phyloP scores from a whole-genome alignment of 208 protist genomes.

The Wallacemonas sp. region DNA sequence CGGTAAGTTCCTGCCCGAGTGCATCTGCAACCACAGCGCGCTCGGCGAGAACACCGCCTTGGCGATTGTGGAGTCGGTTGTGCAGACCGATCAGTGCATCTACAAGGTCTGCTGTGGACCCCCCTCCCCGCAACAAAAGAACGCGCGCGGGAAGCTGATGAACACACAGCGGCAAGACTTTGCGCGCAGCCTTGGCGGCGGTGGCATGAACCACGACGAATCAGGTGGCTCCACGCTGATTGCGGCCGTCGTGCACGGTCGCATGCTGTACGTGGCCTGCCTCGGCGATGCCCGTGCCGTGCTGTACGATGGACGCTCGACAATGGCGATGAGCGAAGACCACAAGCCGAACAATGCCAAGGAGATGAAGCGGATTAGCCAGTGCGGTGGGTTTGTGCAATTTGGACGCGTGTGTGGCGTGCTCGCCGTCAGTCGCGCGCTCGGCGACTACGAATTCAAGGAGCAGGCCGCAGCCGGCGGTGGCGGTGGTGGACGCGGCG shows the following conservation, averaged over 20 bases:
- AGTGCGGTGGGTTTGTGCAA: slow-evolving; percentile 89
- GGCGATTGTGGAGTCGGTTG: slow-evolving; percentile 71
- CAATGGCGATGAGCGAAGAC: slow-evolving; percentile 90
- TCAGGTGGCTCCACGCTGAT: slow-evolving; percentile 76
- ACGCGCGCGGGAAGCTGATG: slow-evolving; percentile 8
- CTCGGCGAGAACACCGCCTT: slow-evolving; percentile 77
- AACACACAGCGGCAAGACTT: slow-evolving; percentile 14
- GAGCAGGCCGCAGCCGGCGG: slow-evolving; percentile 25
- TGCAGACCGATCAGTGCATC: slow-evolving; percentile 63
- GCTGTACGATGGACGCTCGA: slow-evolving; percentile 68
- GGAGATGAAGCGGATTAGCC: slow-evolving; percentile 75
- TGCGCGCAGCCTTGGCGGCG: slow-evolving; percentile 21
- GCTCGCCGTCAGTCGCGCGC: slow-evolving; percentile 86
- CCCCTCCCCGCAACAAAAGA: background rate
- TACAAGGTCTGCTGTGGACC: slow-evolving; percentile 20
- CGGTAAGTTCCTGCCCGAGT: slow-evolving; percentile 59
- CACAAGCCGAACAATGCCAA: slow-evolving; percentile 86
- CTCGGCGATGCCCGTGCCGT: slow-evolving; percentile 89
- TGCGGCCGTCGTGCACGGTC: slow-evolving; percentile 57
- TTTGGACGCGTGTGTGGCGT: slow-evolving; percentile 92
- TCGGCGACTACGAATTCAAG: slow-evolving; percentile 94
- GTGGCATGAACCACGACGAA: slow-evolving; percentile 10
- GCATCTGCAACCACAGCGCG: slow-evolving; percentile 57
- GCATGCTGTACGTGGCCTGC: slow-evolving; percentile 87
- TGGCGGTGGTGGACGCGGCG: slow-evolving; percentile 21